These are phyloP conservation scores for Candida namnaoensis DNA, from an alignment of 805 yeast species.

Conservation along the genomic window DNA sequence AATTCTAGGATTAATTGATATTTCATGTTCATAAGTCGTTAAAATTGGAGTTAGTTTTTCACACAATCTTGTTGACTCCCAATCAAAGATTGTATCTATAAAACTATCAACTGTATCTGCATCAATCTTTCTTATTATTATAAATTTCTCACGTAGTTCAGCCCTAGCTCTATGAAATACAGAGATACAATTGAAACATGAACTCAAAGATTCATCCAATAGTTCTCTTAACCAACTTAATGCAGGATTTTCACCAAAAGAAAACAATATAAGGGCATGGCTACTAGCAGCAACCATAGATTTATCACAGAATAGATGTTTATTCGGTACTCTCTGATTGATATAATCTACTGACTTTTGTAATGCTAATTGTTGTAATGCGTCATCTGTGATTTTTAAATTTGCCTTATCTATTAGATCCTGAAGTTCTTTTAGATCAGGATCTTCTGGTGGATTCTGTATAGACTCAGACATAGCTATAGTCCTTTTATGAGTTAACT, in stretches of 20 bases:
- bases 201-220: constrained; percentile 29
- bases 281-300: constrained; percentile 37
- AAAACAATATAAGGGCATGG: constrained; percentile 50
- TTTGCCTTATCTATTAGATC: constrained; percentile 22
- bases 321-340: constrained; percentile 17
- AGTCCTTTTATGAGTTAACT: too few species aligned
- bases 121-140: constrained; percentile 35
- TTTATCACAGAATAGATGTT: constrained; percentile 52
- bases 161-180: constrained; percentile 47
- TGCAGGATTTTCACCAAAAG: constrained; percentile 43
- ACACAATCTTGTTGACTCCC: constrained; percentile 18
- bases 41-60: constrained; percentile 1
- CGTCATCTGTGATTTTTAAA: constrained; percentile 20
- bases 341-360: constrained; percentile 30
- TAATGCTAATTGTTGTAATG: constrained; percentile 26
- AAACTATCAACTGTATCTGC: constrained; percentile 11
- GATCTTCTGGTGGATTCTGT: neutral
- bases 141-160: constrained; percentile 40
- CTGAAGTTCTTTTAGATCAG: constrained; percentile 5
- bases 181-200: constrained; percentile 46
- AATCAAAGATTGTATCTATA: constrained; percentile 9
- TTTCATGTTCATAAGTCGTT: neutral
- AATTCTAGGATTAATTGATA: neutral
- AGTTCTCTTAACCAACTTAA: constrained; percentile 32
- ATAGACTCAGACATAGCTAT: too few species aligned